Evolutionary conservation across 805 yeast species (phyloP), one percentile per base, ranked within the genome.

Genomic region (Candida ovalis): DNA sequence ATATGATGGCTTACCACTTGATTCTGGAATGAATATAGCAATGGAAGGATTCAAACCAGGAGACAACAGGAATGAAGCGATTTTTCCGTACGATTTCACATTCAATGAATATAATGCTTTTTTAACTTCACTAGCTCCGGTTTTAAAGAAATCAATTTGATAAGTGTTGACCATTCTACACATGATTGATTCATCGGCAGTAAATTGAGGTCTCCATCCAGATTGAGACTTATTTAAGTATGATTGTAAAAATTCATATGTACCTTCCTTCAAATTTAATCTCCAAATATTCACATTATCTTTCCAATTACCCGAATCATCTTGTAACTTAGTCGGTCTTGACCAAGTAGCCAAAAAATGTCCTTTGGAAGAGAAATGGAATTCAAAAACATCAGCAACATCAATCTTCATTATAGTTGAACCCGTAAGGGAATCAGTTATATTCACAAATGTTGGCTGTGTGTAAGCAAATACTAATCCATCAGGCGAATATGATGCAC

Each of bases 171-270:
- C 46, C 54, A 76, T 58, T 63, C 83, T 78, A 42, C 88, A 86
- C 67, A 86, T 74, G 55, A 78, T 73, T 55, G 77, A 73, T 72
- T 90, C 96, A 66, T 90, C 94, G 51, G 77, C 76, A 8, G 95
- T 86, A 66, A 84, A 90, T 69, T 89, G 96, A n/a, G 95, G 86
- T 63, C 80, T 78, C 97, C 98, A 92, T 23, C 92, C 92, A 53
- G 81, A 80, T 71, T 92, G 97, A 44, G 82, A 81, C 68, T 86
- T 88, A 55, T 88, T 86, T 44, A 85, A 73, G 75, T 86, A 90
- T 54, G 81, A 70, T 44, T 79, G 69, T 6, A 61, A 43, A 13
- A 59, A 50, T 17, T 48, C 51, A 24, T 47, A 55, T 4, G 52
- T 27, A n/a, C 45, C 53, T 17, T 52, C 35, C n/a, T 35, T 42